A percentile compares a stretch with the other conserved stretches of the same genome.
Conservation (phyloP, 495 filamentous ascomycete genomes). For the Penicillium herquei region DNA sequence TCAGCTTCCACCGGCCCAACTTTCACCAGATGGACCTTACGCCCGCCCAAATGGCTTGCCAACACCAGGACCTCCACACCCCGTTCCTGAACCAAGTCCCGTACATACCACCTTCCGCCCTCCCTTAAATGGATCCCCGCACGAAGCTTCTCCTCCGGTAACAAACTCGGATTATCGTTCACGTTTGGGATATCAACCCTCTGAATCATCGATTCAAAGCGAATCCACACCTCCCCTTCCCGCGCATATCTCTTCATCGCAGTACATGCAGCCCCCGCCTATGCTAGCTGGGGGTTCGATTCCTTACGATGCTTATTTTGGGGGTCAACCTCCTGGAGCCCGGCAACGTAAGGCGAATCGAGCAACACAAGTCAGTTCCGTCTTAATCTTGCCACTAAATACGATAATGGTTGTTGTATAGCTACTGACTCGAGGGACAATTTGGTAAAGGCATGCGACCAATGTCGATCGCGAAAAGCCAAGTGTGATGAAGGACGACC, state of each 20-base stretch:
- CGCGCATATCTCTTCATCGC: constrained; percentile 17
- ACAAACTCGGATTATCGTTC: constrained; percentile 39
- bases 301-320: constrained; percentile 31
- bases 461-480: constrained; percentile 60
- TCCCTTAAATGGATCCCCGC: constrained; percentile 35
- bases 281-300: constrained; percentile 14
- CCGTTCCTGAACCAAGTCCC: constrained; percentile 20
- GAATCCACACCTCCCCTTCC: constrained; percentile 29
- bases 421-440: constrained; percentile 1
- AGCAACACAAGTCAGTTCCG: constrained; percentile 39
- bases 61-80: constrained; percentile 27
- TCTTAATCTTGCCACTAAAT: too few relatives aligned
- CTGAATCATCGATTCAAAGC: constrained; percentile 25
- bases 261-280: constrained; percentile 29
- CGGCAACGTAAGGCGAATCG: constrained; percentile 44
- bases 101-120: constrained; percentile 31
- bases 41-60: constrained; percentile 35
- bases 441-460: constrained; percentile 54
- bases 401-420: too few relatives aligned
- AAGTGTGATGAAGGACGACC: constrained; percentile 64
- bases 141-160: constrained; percentile 36
- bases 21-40: constrained; percentile 37
- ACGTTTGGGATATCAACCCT: constrained; percentile 34
- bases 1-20: constrained; percentile 34
- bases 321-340: constrained; percentile 31